phyloP scores from a whole-genome alignment of 2,329 filamentous ascomycete species.

The Calycina marina region DNA sequence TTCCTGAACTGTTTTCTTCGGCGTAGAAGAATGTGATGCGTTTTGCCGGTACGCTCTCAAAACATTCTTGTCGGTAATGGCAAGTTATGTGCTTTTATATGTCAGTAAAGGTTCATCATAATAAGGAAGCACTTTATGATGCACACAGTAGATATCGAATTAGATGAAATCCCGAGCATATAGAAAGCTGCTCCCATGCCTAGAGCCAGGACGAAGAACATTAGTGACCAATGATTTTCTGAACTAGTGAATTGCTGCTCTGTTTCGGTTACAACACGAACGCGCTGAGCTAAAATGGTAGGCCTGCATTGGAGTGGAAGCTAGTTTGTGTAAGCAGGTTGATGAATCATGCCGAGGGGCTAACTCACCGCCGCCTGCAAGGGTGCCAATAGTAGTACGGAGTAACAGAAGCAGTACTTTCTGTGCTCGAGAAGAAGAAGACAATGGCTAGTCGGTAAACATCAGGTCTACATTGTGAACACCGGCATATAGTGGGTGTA shows the following conservation, averaged over 20 bases:
- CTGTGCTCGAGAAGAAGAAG: slow-evolving; percentile 41
- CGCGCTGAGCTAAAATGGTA: slow-evolving; percentile 22
- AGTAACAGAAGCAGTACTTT: too few species aligned
- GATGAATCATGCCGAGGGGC: too few species aligned
- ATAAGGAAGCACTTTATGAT: too few species aligned
- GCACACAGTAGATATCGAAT: slow-evolving; percentile 23
- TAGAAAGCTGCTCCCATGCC: slow-evolving; percentile 24
- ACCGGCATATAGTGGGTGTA: too few species aligned
- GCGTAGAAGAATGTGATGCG: slow-evolving; percentile 28
- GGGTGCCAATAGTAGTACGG: too few species aligned
- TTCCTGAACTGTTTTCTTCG: slow-evolving; percentile 32
- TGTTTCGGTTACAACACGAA: slow-evolving; percentile 17
- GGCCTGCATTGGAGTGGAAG: slow-evolving; percentile 25
- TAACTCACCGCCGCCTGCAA: too few species aligned
- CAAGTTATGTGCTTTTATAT: slow-evolving; percentile 21
- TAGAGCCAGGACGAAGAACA: slow-evolving; percentile 33
- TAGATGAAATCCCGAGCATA: slow-evolving; percentile 25
- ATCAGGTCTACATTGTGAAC: too few species aligned
- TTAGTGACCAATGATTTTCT: slow-evolving; percentile 33
- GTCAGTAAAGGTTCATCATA: too few species aligned
- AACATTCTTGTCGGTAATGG: slow-evolving; percentile 29
- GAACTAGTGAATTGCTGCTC: slow-evolving; percentile 11
- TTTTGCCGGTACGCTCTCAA: slow-evolving; percentile 30
- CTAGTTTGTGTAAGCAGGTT: too few species aligned
- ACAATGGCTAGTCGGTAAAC: slow-evolving; percentile 30